A percentile compares a stretch with the other conserved stretches of the same genome.
Conservation (phyloP, 78 protist genomes). For the Paulinella micropora region DNA sequence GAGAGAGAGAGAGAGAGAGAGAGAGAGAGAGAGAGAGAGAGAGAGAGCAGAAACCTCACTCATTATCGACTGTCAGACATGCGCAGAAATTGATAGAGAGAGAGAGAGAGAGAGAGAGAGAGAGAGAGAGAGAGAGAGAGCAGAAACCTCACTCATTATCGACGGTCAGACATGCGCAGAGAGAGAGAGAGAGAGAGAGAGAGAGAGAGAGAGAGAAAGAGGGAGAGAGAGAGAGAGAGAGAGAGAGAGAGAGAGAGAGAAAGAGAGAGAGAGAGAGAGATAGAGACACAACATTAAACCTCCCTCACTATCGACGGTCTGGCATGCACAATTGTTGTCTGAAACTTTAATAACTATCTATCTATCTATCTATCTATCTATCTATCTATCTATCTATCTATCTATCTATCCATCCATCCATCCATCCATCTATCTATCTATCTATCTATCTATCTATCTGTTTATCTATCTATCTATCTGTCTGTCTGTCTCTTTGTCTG, state of each 20-base stretch:
- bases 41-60: conserved; percentile 76
- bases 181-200: not conserved
- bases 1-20: not conserved
- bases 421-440: too few relatives aligned
- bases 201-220: not conserved
- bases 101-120: not conserved
- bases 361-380: too few relatives aligned
- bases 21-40: not conserved
- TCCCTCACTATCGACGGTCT: conserved; percentile 76
- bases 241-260: conserved; percentile 37
- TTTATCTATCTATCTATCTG: too few relatives aligned
- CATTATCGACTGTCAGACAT: conserved; percentile 69
- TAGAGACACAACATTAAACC: too few relatives aligned
- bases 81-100: not conserved
- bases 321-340: not conserved
- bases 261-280: too few relatives aligned
- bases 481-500: too few relatives aligned
- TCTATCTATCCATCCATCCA: too few relatives aligned
- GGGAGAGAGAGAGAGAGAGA: not conserved
- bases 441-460: too few relatives aligned
- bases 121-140: not conserved
- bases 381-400: too few relatives aligned
- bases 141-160: not conserved
- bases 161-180: not conserved
- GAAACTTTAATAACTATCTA: too few relatives aligned